A percentile compares a stretch with the other conserved stretches of the same genome.
Conservation (phyloP, 1,139 yeast species). For the Debaryomycetaceae sp. region DNA sequence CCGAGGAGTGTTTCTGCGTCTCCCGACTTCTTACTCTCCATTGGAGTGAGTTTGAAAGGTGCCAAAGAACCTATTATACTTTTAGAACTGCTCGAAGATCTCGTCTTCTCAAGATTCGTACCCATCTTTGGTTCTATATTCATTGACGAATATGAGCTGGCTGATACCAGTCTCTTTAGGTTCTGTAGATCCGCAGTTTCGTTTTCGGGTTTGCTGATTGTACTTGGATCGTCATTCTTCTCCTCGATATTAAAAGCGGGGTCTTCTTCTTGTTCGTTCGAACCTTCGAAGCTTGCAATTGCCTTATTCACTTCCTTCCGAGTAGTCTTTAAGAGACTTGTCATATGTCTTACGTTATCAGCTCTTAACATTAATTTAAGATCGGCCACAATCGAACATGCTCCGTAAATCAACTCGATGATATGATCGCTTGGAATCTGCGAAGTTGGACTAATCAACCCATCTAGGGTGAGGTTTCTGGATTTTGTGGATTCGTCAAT, state of each 20-base stretch:
- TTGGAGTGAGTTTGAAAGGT: slow-evolving; percentile 18
- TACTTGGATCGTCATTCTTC: neutral
- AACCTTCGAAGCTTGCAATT: slow-evolving; percentile 16
- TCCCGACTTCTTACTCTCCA: slow-evolving; percentile 2
- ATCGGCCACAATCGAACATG: slow-evolving; percentile 59
- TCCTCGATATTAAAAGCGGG: neutral
- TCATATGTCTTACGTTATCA: slow-evolving; percentile 57
- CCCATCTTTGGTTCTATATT: slow-evolving; percentile 1
- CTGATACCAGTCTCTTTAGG: neutral
- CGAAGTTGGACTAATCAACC: slow-evolving; percentile 49
- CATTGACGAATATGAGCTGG: slow-evolving; percentile 7
- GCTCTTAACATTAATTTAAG: slow-evolving; percentile 62
- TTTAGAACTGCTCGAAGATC: slow-evolving; percentile 24
- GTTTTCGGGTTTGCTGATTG: neutral
- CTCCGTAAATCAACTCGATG: slow-evolving; percentile 57
- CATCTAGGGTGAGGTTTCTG: slow-evolving; percentile 42
- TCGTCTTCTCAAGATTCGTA: slow-evolving; percentile 16
- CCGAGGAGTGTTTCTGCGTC: neutral
- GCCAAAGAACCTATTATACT: slow-evolving; percentile 21
- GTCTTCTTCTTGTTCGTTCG: slow-evolving; percentile 13
- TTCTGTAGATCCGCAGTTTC: neutral
- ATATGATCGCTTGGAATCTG: slow-evolving; percentile 52
- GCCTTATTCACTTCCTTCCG: slow-evolving; percentile 24
- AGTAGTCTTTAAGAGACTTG: slow-evolving; percentile 37
- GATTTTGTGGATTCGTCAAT: slow-evolving; percentile 13